Evolutionary conservation across 768 basidiomycete species (phyloP).

Genomic region (Suillus brevipes): DNA sequence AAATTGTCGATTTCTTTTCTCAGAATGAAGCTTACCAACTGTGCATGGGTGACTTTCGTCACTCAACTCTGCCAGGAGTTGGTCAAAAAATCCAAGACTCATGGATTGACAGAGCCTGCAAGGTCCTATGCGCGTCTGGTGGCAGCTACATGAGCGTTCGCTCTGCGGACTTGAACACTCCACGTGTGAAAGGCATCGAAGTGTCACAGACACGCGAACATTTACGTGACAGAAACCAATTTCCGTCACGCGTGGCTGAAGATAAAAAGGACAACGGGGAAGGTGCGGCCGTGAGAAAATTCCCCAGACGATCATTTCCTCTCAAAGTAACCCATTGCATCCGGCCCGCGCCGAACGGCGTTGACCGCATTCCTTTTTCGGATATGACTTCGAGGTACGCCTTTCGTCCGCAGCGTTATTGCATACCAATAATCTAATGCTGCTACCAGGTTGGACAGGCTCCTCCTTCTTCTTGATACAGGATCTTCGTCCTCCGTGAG

Average conservation of each 20-base stretch:
- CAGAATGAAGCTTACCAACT: constrained; percentile 5
- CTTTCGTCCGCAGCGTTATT: constrained; percentile 12
- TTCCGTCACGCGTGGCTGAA: constrained; percentile 45
- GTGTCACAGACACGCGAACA: constrained; percentile 26
- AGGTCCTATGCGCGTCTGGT: neutral
- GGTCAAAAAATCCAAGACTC: constrained; percentile 1
- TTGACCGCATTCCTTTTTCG: constrained; percentile 50
- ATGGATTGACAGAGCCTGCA: neutral
- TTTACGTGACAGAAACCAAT: constrained; percentile 37
- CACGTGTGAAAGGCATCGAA: constrained; percentile 18
- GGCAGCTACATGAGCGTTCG: neutral
- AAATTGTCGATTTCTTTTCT: neutral
- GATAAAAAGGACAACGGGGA: constrained; percentile 64
- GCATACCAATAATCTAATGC: constrained; percentile 3
- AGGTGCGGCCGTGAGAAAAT: constrained; percentile 47
- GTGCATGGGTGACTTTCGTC: constrained; percentile 3
- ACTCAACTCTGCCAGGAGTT: constrained; percentile 4
- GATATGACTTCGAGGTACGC: constrained; percentile 77
- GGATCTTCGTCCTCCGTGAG: constrained; percentile 89
- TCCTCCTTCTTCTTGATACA: constrained; percentile 92
- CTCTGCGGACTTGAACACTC: constrained; percentile 1
- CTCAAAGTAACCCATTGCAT: constrained; percentile 44
- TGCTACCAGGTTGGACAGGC: constrained; percentile 82
- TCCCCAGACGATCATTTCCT: constrained; percentile 48
- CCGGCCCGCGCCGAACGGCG: constrained; percentile 48